A percentile compares a stretch with the other conserved stretches of the same genome.
Evolutionary conservation across 768 basidiomycete species (phyloP).

Genomic region (Sarcomyxa edulis): DNA sequence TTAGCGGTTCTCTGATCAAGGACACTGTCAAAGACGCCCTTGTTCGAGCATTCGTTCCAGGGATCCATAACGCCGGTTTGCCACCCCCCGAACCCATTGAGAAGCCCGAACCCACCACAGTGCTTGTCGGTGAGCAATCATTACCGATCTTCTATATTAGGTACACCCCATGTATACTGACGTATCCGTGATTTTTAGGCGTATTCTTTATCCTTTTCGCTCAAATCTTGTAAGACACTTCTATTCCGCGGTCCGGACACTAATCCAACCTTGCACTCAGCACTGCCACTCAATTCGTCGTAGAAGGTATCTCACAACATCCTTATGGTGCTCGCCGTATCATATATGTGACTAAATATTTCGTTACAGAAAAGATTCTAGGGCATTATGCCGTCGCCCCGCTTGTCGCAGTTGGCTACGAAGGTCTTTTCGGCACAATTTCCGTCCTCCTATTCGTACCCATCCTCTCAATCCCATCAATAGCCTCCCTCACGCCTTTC

Average conservation of each 20-base stretch:
- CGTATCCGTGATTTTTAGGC: constrained; percentile 37
- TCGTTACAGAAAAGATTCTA: constrained; percentile 15
- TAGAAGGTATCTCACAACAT: constrained; percentile 49
- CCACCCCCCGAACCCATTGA: constrained; percentile 42
- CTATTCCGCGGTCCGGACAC: no score
- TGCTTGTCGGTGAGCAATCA: constrained; percentile 58
- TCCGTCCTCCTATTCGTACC: constrained; percentile 80
- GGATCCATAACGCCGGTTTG: constrained; percentile 23
- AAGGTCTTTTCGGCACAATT: constrained; percentile 86
- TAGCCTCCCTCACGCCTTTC: constrained; percentile 59
- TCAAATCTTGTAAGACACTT: constrained; percentile 76
- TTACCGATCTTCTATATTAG: constrained; percentile 8
- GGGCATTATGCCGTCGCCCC: constrained; percentile 79
- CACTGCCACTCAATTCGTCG: constrained; percentile 88
- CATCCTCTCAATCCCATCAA: constrained; percentile 64
- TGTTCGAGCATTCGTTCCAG: constrained; percentile 22
- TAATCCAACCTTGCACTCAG: constrained; percentile 29
- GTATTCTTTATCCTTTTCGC: constrained; percentile 91
- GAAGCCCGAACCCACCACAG: constrained; percentile 59
- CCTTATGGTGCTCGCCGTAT: not conserved
- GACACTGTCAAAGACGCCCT: constrained; percentile 49
- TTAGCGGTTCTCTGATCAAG: constrained; percentile 85
- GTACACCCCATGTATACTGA: constrained; percentile 15
- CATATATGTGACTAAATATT: not conserved
- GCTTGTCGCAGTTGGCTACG: constrained; percentile 88